A percentile compares a stretch with the other conserved stretches of the same genome.
Conservation (phyloP, 257 asterid genomes). For the Agastache rugosa region DNA sequence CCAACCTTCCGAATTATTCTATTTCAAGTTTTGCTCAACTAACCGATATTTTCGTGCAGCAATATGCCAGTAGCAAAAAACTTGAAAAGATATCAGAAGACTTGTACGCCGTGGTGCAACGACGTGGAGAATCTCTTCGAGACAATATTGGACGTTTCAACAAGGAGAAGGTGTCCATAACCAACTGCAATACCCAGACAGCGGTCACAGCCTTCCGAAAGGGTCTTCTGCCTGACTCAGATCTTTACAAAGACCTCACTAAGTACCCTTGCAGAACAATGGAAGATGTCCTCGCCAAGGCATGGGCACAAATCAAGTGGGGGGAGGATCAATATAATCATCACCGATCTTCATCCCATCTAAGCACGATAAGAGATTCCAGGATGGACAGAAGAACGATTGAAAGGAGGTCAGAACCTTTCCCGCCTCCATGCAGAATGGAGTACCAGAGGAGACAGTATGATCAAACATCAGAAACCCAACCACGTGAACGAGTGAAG, state of each 20-base stretch:
- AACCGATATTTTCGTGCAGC: too few relatives aligned
- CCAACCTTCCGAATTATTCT: too few relatives aligned
- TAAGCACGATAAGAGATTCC: background rate
- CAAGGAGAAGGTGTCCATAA: too few relatives aligned
- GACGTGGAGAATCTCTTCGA: too few relatives aligned
- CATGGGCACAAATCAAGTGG: background rate
- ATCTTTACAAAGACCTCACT: background rate
- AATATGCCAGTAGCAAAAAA: too few relatives aligned
- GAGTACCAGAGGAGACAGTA: too few relatives aligned
- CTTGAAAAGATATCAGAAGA: too few relatives aligned
- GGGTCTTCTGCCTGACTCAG: background rate
- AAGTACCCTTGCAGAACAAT: background rate
- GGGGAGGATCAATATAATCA: background rate
- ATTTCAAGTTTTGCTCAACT: too few relatives aligned
- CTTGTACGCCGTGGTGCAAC: too few relatives aligned
- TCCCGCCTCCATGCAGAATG: background rate
- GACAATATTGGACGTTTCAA: too few relatives aligned
- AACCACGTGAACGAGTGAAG: background rate
- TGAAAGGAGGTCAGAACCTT: background rate
- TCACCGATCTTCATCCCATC: background rate
- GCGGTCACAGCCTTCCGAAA: background rate
- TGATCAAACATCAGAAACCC: background rate
- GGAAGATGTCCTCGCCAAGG: background rate
- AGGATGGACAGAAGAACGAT: background rate
- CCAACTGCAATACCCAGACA: too few relatives aligned